Evolutionary conservation across 106 monocot species (phyloP), one percentile per base, ranked within the genome.

Genomic region (Dactylorhiza incarnata): DNA sequence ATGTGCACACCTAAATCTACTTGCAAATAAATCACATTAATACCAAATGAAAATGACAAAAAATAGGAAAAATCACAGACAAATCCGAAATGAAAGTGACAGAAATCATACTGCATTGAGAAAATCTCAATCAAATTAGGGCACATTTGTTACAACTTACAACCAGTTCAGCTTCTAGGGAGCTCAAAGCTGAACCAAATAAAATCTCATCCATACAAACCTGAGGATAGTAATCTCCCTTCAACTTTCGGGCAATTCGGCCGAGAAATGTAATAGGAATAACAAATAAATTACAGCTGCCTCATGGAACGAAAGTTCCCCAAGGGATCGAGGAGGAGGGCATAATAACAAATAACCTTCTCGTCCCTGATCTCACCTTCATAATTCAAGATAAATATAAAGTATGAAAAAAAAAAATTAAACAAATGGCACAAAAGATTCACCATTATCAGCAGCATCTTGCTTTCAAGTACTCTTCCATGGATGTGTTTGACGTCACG

Each of bases 401-500:
- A 59, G 19, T 6, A 59, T 29, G 29, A 29, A 29, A 29, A 29
- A n/a, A n/a, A n/a, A 19, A 59, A 19, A 20, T 19, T 24, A 24
- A 63, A 26, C 2, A 63, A 63, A 65, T 26, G 24, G 4, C 12
- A 29, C 65, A 65, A 65, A 4, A 29, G 29, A 29, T 12, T 7
- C 25, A 2, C 26, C 63, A 25, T 63, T 81, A 85, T 51, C 85
- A 83, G 59, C 87, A 88, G 79, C 90, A 85, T 79, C 90, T 83
- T 45, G 82, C 86, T 49, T 77, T 72, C 55, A 91, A 72, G 56
- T 91, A 95, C 4, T 91, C 91, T 48, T 95, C 94, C 45, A 89
- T 46, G 4, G 94, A 89, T 43, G 83, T 76, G 49, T 89, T 89
- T 54, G 82, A 79, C 2, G 79, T 77, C 9, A 87, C 67, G 55